Conservation (phyloP, 441 rosid genomes). For the Erysimum cheiri region DNA sequence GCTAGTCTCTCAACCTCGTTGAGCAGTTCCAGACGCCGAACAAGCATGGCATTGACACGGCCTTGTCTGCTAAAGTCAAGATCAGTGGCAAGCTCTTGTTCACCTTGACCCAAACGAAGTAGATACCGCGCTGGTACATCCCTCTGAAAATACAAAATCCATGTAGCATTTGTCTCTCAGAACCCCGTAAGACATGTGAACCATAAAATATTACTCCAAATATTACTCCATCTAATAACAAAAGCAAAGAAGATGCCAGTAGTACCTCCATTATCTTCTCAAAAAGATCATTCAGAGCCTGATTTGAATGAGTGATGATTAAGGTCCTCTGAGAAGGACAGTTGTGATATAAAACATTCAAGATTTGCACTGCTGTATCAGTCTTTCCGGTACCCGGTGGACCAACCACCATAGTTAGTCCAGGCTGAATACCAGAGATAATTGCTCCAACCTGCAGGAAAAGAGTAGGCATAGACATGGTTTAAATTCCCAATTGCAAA, state of each 20-base stretch:
- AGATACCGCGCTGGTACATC: constrained; percentile 98
- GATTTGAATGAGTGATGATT: constrained; percentile 97
- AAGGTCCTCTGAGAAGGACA: constrained; percentile 98
- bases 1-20: constrained; percentile 97
- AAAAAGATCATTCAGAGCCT: constrained; percentile 96
- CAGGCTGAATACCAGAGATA: constrained; percentile 97
- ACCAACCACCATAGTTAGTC: constrained; percentile 98
- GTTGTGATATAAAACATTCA: constrained; percentile 95
- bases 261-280: constrained; percentile 99
- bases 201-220: constrained; percentile 7
- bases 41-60: constrained; percentile 98
- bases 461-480: constrained; percentile 31
- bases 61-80: constrained; percentile 99
- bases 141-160: constrained; percentile 64
- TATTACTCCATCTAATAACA: constrained; percentile 5
- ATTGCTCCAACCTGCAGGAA: constrained; percentile 87
- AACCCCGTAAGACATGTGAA: constrained; percentile 9
- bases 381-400: constrained; percentile 99
- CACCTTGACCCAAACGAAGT: constrained; percentile 99
- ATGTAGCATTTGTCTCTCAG: constrained; percentile 17
- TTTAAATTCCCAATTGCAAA: constrained; percentile 17
- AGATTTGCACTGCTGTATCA: constrained; percentile 97
- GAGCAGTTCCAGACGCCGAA: constrained; percentile 90
- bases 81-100: constrained; percentile 99
- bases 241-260: constrained; percentile 15